phyloP scores from a whole-genome alignment of 1,284 basidiomycete species.

The Schizophyllum commune region DNA sequence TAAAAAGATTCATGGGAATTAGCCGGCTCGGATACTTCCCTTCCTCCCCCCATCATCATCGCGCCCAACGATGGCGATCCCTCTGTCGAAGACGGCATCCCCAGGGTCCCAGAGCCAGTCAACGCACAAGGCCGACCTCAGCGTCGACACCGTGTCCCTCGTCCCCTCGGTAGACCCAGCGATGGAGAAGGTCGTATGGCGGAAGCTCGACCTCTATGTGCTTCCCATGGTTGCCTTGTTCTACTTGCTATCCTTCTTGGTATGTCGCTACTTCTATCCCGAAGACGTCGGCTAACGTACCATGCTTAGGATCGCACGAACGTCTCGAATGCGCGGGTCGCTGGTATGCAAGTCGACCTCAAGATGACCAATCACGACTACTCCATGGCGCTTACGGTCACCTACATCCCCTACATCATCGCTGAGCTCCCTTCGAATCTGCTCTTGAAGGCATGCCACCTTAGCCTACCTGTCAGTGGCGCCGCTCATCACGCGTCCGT shows the following conservation, averaged over 20 bases:
- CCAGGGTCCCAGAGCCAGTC: background rate
- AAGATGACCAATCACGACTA: slow-evolving; percentile 24
- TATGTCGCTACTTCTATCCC: slow-evolving; percentile 17
- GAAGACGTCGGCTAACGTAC: slow-evolving; percentile 3
- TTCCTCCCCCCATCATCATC: background rate
- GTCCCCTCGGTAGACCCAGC: slow-evolving; percentile 11
- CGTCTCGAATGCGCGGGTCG: slow-evolving; percentile 36
- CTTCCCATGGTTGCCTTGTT: slow-evolving; percentile 42
- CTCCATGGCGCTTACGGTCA: slow-evolving; percentile 31
- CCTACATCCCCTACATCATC: slow-evolving; percentile 48
- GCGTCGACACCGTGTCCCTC: slow-evolving; percentile 11
- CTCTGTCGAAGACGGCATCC: background rate
- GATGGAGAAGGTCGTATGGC: slow-evolving; percentile 33
- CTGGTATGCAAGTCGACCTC: slow-evolving; percentile 34
- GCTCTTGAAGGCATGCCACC: slow-evolving; percentile 36
- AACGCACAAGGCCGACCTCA: slow-evolving; percentile 11
- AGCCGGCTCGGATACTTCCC: background rate
- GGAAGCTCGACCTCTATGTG: slow-evolving; percentile 40
- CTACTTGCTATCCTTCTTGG: slow-evolving; percentile 44
- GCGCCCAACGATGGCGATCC: background rate
- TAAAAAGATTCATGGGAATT: background rate
- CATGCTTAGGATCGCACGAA: slow-evolving; percentile 21
- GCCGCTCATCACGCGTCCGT: background rate
- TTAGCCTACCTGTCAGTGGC: background rate
- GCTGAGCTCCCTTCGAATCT: slow-evolving; percentile 57